Percentiles rank a stretch among this genome's conserved stretches.
These are phyloP conservation scores for Aureobasidium uvarum DNA, from an alignment of 2,329 filamentous ascomycete genomes.

Conservation along the genomic window DNA sequence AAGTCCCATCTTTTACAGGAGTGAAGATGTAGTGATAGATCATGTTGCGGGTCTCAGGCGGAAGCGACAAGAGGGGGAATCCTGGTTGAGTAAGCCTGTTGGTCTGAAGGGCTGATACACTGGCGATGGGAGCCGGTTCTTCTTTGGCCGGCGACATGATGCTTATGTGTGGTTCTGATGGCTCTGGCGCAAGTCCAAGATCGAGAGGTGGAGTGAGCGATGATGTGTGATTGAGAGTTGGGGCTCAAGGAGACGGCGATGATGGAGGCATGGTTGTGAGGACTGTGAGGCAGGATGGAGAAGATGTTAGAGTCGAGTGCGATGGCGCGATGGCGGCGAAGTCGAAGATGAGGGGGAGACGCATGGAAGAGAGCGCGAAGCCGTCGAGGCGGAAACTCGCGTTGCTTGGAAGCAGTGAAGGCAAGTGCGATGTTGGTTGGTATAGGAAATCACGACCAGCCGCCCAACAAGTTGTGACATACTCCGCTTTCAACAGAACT, in stretches of 20 bases:
- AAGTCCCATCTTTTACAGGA: not conserved
- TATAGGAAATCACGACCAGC: not conserved
- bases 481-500: not conserved
- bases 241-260: not conserved
- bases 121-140: not conserved
- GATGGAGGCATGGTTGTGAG: not conserved
- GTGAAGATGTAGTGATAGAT: not conserved
- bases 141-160: not conserved
- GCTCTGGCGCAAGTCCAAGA: not conserved
- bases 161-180: not conserved
- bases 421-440: not conserved
- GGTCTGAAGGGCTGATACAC: not conserved
- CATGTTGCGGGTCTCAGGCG: constrained; percentile 11
- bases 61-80: constrained; percentile 3
- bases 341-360: not conserved
- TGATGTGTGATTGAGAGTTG: not conserved
- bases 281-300: not conserved
- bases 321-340: not conserved
- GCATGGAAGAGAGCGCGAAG: not conserved
- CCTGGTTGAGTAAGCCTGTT: not conserved
- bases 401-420: not conserved
- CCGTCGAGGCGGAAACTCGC: not conserved
- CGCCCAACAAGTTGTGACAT: not conserved
- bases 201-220: not conserved
- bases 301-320: not conserved